A percentile compares a stretch with the other conserved stretches of the same genome.
These are phyloP conservation scores for Collybia mongolica DNA, from an alignment of 768 basidiomycete species.

Conservation along the genomic window DNA sequence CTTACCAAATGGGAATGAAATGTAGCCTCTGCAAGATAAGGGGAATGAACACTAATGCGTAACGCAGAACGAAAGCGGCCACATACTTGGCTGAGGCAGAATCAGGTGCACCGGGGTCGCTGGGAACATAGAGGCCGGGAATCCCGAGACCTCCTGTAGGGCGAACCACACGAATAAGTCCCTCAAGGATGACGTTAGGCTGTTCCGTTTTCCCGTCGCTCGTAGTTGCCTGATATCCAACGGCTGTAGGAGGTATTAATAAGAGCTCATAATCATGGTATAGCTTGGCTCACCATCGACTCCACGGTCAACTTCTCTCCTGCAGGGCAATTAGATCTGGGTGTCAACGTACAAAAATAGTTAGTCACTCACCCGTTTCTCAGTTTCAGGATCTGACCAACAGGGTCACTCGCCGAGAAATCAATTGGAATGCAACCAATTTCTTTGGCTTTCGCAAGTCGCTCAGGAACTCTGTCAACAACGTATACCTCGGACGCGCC, in stretches of 20 bases:
- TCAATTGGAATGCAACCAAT: slow-evolving; percentile 53
- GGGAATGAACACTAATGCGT: background rate
- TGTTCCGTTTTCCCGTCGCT: slow-evolving; percentile 55
- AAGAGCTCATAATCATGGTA: too few species aligned
- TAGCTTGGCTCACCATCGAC: slow-evolving; percentile 35
- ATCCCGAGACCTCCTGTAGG: slow-evolving; percentile 59
- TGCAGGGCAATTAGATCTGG: slow-evolving; percentile 11
- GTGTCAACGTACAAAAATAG: background rate
- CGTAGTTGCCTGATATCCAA: slow-evolving; percentile 55
- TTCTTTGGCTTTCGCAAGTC: slow-evolving; percentile 48
- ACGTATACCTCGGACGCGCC: slow-evolving; percentile 55
- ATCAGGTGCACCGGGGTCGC: slow-evolving; percentile 56
- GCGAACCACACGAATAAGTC: slow-evolving; percentile 48
- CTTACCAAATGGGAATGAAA: slow-evolving; percentile 50
- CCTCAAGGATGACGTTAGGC: slow-evolving; percentile 52
- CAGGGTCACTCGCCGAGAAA: slow-evolving; percentile 46
- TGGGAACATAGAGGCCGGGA: slow-evolving; percentile 55
- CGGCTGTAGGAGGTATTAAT: slow-evolving; percentile 27
- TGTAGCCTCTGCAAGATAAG: slow-evolving; percentile 36
- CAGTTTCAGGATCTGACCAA: slow-evolving; percentile 42
- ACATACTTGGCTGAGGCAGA: slow-evolving; percentile 46
- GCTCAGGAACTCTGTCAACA: slow-evolving; percentile 54
- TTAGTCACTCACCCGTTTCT: slow-evolving; percentile 37
- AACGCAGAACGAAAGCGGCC: background rate
- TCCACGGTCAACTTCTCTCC: slow-evolving; percentile 49